Percentiles rank a stretch among this genome's conserved stretches.
Conservation (phyloP, 305 asterid species). For the Ilex paraguariensis region DNA sequence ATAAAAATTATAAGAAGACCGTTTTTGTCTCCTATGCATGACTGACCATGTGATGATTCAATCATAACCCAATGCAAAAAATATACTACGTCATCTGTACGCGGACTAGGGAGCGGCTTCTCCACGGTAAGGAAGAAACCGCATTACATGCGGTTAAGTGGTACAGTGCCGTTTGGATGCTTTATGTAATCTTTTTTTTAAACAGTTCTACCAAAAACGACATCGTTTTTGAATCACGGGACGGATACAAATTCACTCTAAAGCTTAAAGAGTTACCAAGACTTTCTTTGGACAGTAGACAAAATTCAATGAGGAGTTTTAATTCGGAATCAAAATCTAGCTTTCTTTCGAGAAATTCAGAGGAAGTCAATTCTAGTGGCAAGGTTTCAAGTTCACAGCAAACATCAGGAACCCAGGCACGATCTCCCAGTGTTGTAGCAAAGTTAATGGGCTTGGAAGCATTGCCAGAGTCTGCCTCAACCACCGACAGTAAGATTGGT, state of each 20-base stretch:
- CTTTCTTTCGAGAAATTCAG: constrained; percentile 30
- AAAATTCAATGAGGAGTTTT: constrained; percentile 42
- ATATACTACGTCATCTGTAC: no score
- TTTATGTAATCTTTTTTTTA: no score
- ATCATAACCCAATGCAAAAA: no score
- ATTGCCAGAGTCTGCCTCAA: constrained; percentile 48
- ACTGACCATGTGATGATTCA: no score
- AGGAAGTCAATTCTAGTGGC: constrained; percentile 24
- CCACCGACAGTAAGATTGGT: constrained; percentile 29
- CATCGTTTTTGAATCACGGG: constrained; percentile 39
- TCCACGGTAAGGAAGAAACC: no score
- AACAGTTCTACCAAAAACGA: no score
- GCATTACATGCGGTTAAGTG: no score
- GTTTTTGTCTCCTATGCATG: no score
- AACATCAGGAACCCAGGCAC: constrained; percentile 32
- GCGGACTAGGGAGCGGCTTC: no score
- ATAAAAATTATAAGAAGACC: no score
- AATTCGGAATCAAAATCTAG: constrained; percentile 40
- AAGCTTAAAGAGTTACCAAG: constrained; percentile 74
- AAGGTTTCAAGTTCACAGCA: constrained; percentile 26
- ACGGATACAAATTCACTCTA: constrained; percentile 42
- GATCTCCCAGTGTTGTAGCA: constrained; percentile 89
- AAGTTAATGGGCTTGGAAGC: constrained; percentile 92
- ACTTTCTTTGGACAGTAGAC: constrained; percentile 81
- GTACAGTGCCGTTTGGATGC: no score